phyloP scores from a whole-genome alignment of 495 filamentous ascomycete genomes.

The Cenococcum geophilum region DNA sequence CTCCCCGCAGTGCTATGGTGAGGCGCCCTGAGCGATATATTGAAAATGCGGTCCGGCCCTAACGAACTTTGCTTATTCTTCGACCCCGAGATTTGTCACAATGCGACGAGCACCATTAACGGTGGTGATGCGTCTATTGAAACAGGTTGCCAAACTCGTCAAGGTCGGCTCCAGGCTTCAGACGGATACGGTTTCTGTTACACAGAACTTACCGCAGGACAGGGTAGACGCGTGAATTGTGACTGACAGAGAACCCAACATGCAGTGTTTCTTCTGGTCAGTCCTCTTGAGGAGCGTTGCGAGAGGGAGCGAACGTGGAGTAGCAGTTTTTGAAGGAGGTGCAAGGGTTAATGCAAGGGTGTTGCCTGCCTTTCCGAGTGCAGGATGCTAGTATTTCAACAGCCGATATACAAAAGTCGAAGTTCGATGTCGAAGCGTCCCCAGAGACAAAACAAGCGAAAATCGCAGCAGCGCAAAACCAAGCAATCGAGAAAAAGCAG shows the following conservation, averaged over 20 bases:
- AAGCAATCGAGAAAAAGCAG: neutral
- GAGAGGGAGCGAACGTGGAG: neutral
- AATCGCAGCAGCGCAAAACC: neutral
- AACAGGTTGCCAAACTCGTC: slow-evolving; percentile 15
- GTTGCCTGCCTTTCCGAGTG: neutral
- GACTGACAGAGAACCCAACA: neutral
- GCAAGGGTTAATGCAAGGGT: slow-evolving; percentile 6
- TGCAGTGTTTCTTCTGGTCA: slow-evolving; percentile 3
- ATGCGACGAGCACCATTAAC: slow-evolving; percentile 25
- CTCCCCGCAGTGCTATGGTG: slow-evolving; percentile 15
- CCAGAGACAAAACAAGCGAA: neutral
- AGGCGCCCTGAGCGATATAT: slow-evolving; percentile 2
- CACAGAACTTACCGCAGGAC: slow-evolving; percentile 16
- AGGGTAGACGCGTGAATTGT: neutral
- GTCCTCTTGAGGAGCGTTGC: neutral
- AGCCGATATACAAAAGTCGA: neutral
- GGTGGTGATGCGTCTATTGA: slow-evolving; percentile 21
- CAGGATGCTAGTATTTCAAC: neutral
- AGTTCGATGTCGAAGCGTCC: neutral
- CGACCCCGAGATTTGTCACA: slow-evolving; percentile 17
- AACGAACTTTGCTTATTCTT: slow-evolving; percentile 3
- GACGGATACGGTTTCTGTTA: slow-evolving; percentile 22
- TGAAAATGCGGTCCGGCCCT: neutral
- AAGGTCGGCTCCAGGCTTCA: slow-evolving; percentile 17
- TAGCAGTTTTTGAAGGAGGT: neutral